Evolutionary conservation across 495 filamentous ascomycete species (phyloP), one percentile per base, ranked within the genome.

Genomic region (Amniculicola lignicola): DNA sequence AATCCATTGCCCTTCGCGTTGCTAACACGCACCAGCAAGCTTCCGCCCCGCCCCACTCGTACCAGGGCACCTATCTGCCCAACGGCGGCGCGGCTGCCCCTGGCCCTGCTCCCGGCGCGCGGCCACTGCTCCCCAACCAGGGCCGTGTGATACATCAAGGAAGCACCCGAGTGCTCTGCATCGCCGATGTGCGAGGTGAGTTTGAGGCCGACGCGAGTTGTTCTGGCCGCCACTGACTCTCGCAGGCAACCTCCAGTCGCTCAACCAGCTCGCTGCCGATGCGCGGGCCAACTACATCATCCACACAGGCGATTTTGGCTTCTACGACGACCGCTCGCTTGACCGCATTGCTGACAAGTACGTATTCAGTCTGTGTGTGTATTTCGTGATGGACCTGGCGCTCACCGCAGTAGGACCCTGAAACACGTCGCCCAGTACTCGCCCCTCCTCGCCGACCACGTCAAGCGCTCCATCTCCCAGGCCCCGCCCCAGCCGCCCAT

Each of bases 381-480:
- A 40, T 6, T 40, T 18, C 10, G 6, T 19, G 10, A 19, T 40
- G 37, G 11, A 6, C 9, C 29, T 7, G n/a, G 16, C 6, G 51
- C 57, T 67, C 33, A 70, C 37, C 5, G 64, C 41, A 37, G 60
- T 67, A 98, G 93, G 77, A 99, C 94, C 19, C 74, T 99, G 11
- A 95, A 94, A 72, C 94, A 99, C 73, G 94, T 99, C 46, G 90
- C 91, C 31, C 94, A 97, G 72, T 99, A 99, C 71, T 97, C 94
- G 22, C 94, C 94, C 9, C 79, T 99, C 40, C 86, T 99, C 54
- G 79, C 86, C 29, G 92, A 96, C 64, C 74, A 81, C 35, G 81
- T 89, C 37, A 97, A 97, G 78, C 90, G 90, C 63, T 75, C 83
- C 18, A 96, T 97, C 59, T 82, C 85, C 52, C 77, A 84, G 18